These are phyloP conservation scores for Drechslerella coelobrocha DNA, from an alignment of 2,329 filamentous ascomycete genomes.

Conservation along the genomic window DNA sequence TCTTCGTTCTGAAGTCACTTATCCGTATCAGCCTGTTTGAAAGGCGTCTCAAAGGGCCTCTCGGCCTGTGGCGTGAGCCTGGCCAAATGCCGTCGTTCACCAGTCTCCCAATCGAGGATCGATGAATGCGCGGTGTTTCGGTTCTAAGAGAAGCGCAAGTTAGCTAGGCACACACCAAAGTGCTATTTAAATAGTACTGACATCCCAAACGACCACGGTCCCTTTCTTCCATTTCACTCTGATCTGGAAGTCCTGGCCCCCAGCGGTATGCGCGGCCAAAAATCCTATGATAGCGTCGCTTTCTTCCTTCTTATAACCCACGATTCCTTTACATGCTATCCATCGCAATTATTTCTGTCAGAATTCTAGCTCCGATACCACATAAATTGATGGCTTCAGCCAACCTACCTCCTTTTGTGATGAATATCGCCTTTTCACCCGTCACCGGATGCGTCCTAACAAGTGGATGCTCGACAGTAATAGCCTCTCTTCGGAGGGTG, in stretches of 20 bases:
- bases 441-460: conserved; percentile 80
- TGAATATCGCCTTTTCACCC: conserved; percentile 80
- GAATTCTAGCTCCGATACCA: not conserved
- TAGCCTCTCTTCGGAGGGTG: conserved; percentile 76
- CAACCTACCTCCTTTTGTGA: conserved; percentile 78
- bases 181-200: conserved; percentile 9
- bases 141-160: conserved; percentile 26
- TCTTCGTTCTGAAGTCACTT: not conserved
- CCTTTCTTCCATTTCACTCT: conserved; percentile 78
- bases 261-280: conserved; percentile 76
- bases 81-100: conserved; percentile 78
- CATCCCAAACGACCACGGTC: conserved; percentile 84
- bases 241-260: conserved; percentile 74
- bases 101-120: conserved; percentile 80
- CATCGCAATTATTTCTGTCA: not conserved
- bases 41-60: conserved; percentile 35
- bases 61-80: conserved; percentile 85
- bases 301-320: conserved; percentile 86
- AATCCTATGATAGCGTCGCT: conserved; percentile 79
- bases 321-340: conserved; percentile 61
- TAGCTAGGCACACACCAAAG: not conserved
- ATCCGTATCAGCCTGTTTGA: not conserved
- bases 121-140: conserved; percentile 76
- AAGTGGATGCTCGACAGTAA: conserved; percentile 76
- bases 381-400: conserved; percentile 19